Conservation (phyloP, 768 basidiomycete species). For the Butyriboletus loyo region DNA sequence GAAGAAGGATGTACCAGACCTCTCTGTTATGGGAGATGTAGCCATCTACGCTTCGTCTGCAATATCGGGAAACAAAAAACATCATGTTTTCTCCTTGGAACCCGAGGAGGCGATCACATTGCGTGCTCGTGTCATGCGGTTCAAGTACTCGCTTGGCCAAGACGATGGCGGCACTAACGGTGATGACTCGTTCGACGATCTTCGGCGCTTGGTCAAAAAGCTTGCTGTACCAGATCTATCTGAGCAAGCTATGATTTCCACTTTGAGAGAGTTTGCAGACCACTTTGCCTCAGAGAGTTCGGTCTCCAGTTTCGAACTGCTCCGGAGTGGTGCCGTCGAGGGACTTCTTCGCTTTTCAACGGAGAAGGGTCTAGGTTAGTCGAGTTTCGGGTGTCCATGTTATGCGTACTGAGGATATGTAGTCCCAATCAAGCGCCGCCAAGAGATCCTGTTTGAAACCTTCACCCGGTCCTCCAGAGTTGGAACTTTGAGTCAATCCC, state of each 20-base stretch:
- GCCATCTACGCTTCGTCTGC: slow-evolving; percentile 41
- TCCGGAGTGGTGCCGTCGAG: slow-evolving; percentile 92
- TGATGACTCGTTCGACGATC: slow-evolving; percentile 59
- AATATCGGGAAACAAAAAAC: slow-evolving; percentile 65
- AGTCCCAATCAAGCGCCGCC: slow-evolving; percentile 67
- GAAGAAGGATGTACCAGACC: slow-evolving; percentile 41
- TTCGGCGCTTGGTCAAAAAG: slow-evolving; percentile 62
- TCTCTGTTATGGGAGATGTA: slow-evolving; percentile 36
- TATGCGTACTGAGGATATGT: slow-evolving; percentile 4
- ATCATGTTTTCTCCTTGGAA: slow-evolving; percentile 66
- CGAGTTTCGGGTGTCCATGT: neutral
- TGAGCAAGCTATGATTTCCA: slow-evolving; percentile 61
- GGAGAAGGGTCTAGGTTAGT: slow-evolving; percentile 45
- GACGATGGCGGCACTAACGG: slow-evolving; percentile 51
- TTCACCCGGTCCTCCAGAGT: slow-evolving; percentile 59
- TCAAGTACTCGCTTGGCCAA: slow-evolving; percentile 67
- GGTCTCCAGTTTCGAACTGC: slow-evolving; percentile 92
- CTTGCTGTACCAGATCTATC: slow-evolving; percentile 53
- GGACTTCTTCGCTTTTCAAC: slow-evolving; percentile 80
- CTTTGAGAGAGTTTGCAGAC: slow-evolving; percentile 71
- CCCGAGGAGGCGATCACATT: slow-evolving; percentile 90
- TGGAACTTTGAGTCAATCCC: slow-evolving; percentile 46
- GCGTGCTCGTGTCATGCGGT: slow-evolving; percentile 85
- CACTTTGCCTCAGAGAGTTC: slow-evolving; percentile 76
- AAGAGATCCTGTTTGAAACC: slow-evolving; percentile 76